Evolutionary conservation across 225 moss, liverwort and hornwort genomes (phyloP), one percentile per base, ranked within the genome.

Genomic region (Anthoceros angustus): DNA sequence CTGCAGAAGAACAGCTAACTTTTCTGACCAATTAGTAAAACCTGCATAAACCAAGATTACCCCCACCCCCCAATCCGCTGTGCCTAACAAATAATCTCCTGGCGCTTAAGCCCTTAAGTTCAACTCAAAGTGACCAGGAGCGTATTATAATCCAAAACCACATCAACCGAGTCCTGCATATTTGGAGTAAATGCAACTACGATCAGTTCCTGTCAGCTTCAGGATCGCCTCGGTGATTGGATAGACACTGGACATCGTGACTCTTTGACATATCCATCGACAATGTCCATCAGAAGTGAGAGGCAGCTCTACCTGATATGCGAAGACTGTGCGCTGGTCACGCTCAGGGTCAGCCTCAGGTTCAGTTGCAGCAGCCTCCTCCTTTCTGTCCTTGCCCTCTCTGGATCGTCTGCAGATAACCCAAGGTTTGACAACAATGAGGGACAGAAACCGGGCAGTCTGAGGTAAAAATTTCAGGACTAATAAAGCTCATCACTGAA

Each of bases 91-190:
- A 89, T 68, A 89, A 81, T 75, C 87, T 89, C 88, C 91, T 84
- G 88, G 74, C 83, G 86, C 80, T 82, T 74, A 88, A 83, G 80
- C 82, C 78, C 82, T 88, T 79, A 88, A 82, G 88, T 92, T 88
- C 82, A 95, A 95, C 91, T 95, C 85, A 95, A 85, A 78, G 84
- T 80, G 84, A 91, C 83, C 91, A 91, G 82, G 86, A 86, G 87
- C 90, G 90, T 86, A 89, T 78, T 77, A 82, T 76, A 86, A 86
- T 83, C 91, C 81, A 86, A 86, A 82, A 76, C 80, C 91, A 98
- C 85, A 98, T 92, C 82, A 85, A 91, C 88, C 86, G 81, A 86
- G 79, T 87, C 95, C 91, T 98, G 91, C 91, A 98, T 86, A 98
- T 91, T 79, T 82, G 78, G 78, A 86, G 88, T 91, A 85, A 77